Evolutionary conservation across 2,329 filamentous ascomycete species (phyloP).

Genomic region (Chalaropsis thielavioides): DNA sequence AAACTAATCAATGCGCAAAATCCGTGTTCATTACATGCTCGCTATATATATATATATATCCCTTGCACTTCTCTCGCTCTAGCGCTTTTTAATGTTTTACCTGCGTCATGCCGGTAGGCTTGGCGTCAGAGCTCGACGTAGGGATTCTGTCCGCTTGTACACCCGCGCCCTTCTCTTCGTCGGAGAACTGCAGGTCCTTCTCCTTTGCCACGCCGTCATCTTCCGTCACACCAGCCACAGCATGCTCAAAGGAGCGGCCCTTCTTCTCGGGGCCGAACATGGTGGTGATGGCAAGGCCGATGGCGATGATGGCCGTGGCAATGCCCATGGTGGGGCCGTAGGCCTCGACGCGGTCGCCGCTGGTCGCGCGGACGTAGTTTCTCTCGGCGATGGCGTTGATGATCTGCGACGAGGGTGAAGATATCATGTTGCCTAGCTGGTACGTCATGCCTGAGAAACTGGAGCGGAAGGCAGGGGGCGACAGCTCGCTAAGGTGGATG

Average conservation of each 20-base stretch:
- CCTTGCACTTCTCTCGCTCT: not conserved
- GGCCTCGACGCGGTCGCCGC: slow-evolving; percentile 46
- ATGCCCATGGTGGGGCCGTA: slow-evolving; percentile 65
- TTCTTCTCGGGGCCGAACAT: slow-evolving; percentile 61
- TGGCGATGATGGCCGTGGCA: slow-evolving; percentile 60
- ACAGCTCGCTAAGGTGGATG: slow-evolving; percentile 65
- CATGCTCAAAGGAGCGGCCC: slow-evolving; percentile 53
- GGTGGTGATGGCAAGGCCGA: slow-evolving; percentile 53
- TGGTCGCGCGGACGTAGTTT: slow-evolving; percentile 37
- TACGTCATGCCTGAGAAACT: slow-evolving; percentile 62
- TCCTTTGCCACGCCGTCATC: slow-evolving; percentile 11
- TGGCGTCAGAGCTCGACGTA: not conserved
- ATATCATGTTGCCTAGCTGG: slow-evolving; percentile 64
- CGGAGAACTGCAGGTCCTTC: slow-evolving; percentile 17
- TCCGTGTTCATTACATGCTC: not conserved
- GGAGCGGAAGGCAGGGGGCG: slow-evolving; percentile 56
- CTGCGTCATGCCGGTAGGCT: not conserved
- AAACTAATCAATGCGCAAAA: not conserved
- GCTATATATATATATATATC: not conserved
- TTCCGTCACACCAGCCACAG: slow-evolving; percentile 26
- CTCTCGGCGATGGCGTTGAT: slow-evolving; percentile 60
- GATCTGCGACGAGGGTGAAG: slow-evolving; percentile 57
- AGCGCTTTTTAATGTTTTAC: not conserved
- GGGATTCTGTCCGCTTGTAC: slow-evolving; percentile 4
- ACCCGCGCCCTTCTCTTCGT: slow-evolving; percentile 15